Evolutionary conservation across 805 yeast genomes (phyloP).

Genomic region (Priceomyces carsonii): DNA sequence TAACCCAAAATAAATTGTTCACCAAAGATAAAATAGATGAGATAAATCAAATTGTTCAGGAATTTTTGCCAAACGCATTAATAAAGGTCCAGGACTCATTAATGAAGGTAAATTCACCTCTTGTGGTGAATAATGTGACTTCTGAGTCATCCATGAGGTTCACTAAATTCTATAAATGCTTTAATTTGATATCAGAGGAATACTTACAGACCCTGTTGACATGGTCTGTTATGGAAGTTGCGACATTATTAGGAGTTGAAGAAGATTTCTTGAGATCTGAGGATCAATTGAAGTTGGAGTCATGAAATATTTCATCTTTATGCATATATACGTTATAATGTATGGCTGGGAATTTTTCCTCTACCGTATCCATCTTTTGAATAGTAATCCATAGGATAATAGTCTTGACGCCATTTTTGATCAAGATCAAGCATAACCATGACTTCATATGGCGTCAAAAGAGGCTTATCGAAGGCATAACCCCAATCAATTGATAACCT

Average conservation of each 20-base stretch:
- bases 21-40: slow-evolving; percentile 41
- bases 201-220: slow-evolving; percentile 40
- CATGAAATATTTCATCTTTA: neutral
- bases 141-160: slow-evolving; percentile 50
- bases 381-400: slow-evolving; percentile 96
- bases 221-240: slow-evolving; percentile 62
- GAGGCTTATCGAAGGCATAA: slow-evolving; percentile 89
- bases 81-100: slow-evolving; percentile 60
- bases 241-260: slow-evolving; percentile 72
- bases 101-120: slow-evolving; percentile 61
- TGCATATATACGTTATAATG: neutral
- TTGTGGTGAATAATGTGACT: slow-evolving; percentile 56
- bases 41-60: slow-evolving; percentile 48
- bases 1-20: slow-evolving; percentile 61
- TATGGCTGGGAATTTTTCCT: slow-evolving; percentile 61
- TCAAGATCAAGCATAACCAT: slow-evolving; percentile 85
- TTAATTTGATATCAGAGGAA: slow-evolving; percentile 35
- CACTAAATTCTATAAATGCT: slow-evolving; percentile 46
- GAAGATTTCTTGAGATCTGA: slow-evolving; percentile 26
- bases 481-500: slow-evolving; percentile 98
- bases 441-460: slow-evolving; percentile 93
- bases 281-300: neutral
- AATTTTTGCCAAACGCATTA: slow-evolving; percentile 59
- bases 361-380: slow-evolving; percentile 89
- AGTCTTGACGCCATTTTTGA: slow-evolving; percentile 57